Percentiles rank a stretch among this genome's conserved stretches.
These are phyloP conservation scores for Penicillium argentinense DNA, from an alignment of 495 filamentous ascomycete species.

Conservation along the genomic window DNA sequence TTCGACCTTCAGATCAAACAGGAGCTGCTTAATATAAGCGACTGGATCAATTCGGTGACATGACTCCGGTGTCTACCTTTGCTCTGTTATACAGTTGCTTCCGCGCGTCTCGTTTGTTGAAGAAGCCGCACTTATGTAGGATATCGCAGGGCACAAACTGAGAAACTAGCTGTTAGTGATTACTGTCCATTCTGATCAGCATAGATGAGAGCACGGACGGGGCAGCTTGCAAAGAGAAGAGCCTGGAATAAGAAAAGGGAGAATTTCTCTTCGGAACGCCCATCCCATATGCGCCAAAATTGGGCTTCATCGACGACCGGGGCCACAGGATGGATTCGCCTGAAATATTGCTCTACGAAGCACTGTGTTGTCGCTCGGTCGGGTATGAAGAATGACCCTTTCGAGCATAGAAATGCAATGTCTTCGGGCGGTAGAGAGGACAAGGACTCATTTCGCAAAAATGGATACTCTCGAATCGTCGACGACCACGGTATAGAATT, in stretches of 20 bases:
- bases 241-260: conserved; percentile 51
- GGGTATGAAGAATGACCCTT: conserved; percentile 46
- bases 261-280: conserved; percentile 24
- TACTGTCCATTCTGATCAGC: background rate
- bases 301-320: conserved; percentile 48
- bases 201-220: conserved; percentile 29
- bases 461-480: conserved; percentile 37
- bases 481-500: too few relatives aligned
- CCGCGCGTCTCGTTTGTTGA: conserved; percentile 40
- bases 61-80: conserved; percentile 25
- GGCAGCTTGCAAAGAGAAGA: conserved; percentile 46
- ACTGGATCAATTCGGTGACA: background rate
- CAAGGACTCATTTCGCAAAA: conserved; percentile 36
- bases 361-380: conserved; percentile 36
- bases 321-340: conserved; percentile 45
- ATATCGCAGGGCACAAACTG: conserved; percentile 43
- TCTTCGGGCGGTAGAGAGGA: conserved; percentile 41
- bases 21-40: conserved; percentile 12
- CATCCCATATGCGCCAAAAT: conserved; percentile 45
- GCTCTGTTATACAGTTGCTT: conserved; percentile 43
- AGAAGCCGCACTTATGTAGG: conserved; percentile 43
- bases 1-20: conserved; percentile 32
- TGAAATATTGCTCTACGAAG: conserved; percentile 49
- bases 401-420: conserved; percentile 39
- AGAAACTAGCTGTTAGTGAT: background rate